Evolutionary conservation across 108 stramenopile genomes (phyloP), one percentile per base, ranked within the genome.

Genomic region (Nitzschia palea): DNA sequence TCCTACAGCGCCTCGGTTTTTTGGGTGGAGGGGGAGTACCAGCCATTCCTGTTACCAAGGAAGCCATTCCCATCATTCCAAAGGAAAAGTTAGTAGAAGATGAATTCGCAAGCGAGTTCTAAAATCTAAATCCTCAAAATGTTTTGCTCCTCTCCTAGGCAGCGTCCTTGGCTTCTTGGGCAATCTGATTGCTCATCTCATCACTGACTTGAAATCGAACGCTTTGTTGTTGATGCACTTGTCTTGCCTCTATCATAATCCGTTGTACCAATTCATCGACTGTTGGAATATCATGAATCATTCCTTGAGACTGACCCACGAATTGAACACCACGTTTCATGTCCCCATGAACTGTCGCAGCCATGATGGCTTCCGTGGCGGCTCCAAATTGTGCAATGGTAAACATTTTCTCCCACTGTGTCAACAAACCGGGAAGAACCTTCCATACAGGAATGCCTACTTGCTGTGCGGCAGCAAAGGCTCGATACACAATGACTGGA

Each of bases 361-460:
- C 80, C 78, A 73, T 68, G 27, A 95, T 68, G 9, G 77, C 79
- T 23, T 89, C 76, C 2, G 94, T 95, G 5, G 94, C 94, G 14
- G 94, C 90, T 9, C 94, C 94, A 73, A 95, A 91, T 68, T 90
- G 90, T 27, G 90, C 87, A 17, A 95, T 68, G 12, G 73, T 64
- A 68, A 82, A 95, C 86, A 95, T 88, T 73, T 95, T 85, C 26
- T 89, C 76, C 59, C 58, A 95, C 55, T 90, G 89, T 10, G 86
- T 86, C 15, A 90, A 26, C 6, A 95, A 50, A 1, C 90, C 94
- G 18, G 90, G 90, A 14, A 89, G 55, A n/a, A 95, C 82, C 65
- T 91, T 91, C 80, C 88, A 89, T 1, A 92, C 45, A 20, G 94
- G 90, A 34, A 95, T 81, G n/a, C 65, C 65, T 72, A 95, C 75